Percentiles rank a stretch among this genome's conserved stretches.
Evolutionary conservation across 2,329 filamentous ascomycete species (phyloP).

Genomic region (Phaeosphaeriaceae sp.): DNA sequence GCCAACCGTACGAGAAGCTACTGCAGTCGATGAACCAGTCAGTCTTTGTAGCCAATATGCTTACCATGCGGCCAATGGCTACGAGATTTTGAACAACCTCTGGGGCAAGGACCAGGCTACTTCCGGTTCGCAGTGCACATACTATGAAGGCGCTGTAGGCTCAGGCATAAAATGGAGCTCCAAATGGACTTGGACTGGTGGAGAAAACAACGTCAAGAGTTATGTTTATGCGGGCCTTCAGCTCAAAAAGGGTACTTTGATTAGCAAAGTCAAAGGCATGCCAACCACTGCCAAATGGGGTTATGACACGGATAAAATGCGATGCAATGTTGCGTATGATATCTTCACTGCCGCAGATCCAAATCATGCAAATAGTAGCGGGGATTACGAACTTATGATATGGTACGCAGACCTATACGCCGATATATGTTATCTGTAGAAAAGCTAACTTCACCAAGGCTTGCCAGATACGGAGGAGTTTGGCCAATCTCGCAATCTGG

Average conservation of each 20-base stretch:
- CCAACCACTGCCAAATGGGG: slow-evolving; percentile 17
- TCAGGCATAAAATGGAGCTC: slow-evolving; percentile 17
- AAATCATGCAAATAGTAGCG: slow-evolving; percentile 22
- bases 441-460: slow-evolving; percentile 42
- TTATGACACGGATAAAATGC: slow-evolving; percentile 14
- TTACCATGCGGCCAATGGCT: slow-evolving; percentile 5
- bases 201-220: slow-evolving; percentile 25
- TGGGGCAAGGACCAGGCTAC: slow-evolving; percentile 7
- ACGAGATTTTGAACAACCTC: slow-evolving; percentile 7
- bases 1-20: not conserved
- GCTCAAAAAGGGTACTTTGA: slow-evolving; percentile 11
- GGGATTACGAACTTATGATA: slow-evolving; percentile 27
- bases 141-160: slow-evolving; percentile 11
- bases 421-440: not conserved
- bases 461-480: slow-evolving; percentile 60
- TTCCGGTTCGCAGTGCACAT: slow-evolving; percentile 24
- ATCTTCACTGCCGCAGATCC: slow-evolving; percentile 22
- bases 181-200: slow-evolving; percentile 20
- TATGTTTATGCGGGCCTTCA: slow-evolving; percentile 20
- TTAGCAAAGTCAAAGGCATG: slow-evolving; percentile 19
- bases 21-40: not conserved
- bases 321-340: slow-evolving; percentile 26
- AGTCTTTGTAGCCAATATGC: slow-evolving; percentile 6
- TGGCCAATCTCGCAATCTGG: slow-evolving; percentile 1
- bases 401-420: slow-evolving; percentile 14